phyloP scores from a whole-genome alignment of 1,139 yeast genomes.

The Blastobotrys serpentis region DNA sequence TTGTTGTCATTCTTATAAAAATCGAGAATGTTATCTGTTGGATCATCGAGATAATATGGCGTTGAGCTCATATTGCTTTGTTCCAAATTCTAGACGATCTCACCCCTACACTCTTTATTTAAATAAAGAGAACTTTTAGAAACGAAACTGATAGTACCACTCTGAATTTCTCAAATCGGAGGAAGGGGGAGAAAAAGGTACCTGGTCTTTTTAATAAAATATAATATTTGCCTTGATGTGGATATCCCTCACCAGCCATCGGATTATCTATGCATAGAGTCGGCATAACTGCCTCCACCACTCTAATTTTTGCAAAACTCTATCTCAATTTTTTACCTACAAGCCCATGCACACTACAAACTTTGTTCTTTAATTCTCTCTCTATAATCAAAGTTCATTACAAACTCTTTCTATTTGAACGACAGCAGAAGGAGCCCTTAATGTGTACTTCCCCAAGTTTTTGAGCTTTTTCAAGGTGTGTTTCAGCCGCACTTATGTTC shows the following conservation, averaged over 20 bases:
- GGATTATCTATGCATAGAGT: background rate
- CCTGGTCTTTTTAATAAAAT: too few relatives aligned
- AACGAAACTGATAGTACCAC: too few relatives aligned
- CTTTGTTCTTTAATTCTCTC: background rate
- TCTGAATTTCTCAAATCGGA: too few relatives aligned
- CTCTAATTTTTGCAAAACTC: background rate
- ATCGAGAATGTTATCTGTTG: constrained; percentile 2
- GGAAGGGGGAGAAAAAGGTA: background rate
- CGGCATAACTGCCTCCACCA: background rate
- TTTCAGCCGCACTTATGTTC: background rate
- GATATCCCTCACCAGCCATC: constrained; percentile 1
- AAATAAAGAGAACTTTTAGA: too few relatives aligned
- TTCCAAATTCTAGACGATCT: too few relatives aligned
- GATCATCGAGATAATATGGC: constrained; percentile 4
- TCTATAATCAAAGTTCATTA: too few relatives aligned
- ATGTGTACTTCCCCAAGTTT: too few relatives aligned
- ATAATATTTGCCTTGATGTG: background rate
- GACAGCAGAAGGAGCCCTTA: too few relatives aligned
- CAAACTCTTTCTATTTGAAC: too few relatives aligned
- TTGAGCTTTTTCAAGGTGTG: too few relatives aligned
- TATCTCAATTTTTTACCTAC: background rate
- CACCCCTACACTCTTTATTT: too few relatives aligned
- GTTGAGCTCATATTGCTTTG: constrained; percentile 6
- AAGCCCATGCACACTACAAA: background rate
- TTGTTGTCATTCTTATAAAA: background rate